phyloP scores from a whole-genome alignment of 805 yeast species.

The Candida adriatica region DNA sequence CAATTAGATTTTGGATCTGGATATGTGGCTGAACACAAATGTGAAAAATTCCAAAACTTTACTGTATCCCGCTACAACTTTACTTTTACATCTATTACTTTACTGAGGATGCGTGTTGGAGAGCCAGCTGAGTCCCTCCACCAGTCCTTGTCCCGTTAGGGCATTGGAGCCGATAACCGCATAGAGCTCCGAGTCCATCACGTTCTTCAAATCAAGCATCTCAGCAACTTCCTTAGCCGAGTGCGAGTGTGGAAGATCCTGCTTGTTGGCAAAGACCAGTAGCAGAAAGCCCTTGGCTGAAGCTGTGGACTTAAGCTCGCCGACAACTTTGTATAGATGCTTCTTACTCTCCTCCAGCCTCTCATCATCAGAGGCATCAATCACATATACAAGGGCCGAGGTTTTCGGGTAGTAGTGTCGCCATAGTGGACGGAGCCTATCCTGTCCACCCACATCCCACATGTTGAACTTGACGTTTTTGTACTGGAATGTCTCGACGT shows the following conservation, averaged over 20 bases:
- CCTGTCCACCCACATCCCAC: conserved; percentile 98
- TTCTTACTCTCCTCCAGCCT: conserved; percentile 72
- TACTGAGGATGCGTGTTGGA: conserved; percentile 47
- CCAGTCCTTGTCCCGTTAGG: conserved; percentile 81
- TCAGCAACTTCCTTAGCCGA: conserved; percentile 82
- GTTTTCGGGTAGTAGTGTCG: conserved; percentile 93
- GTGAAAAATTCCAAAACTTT: too few species aligned
- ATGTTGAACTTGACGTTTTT: conserved; percentile 79
- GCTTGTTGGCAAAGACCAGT: conserved; percentile 87
- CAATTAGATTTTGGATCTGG: too few species aligned
- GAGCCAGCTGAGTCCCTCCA: conserved; percentile 85
- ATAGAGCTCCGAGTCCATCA: conserved; percentile 63
- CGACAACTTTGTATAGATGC: conserved; percentile 70
- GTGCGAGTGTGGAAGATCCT: conserved; percentile 87
- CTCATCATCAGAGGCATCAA: conserved; percentile 70
- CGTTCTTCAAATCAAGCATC: conserved; percentile 51
- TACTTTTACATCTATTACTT: too few species aligned
- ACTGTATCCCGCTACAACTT: too few species aligned
- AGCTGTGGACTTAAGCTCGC: conserved; percentile 54
- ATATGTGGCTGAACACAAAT: too few species aligned
- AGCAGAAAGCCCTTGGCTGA: conserved; percentile 65
- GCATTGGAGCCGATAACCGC: conserved; percentile 90
- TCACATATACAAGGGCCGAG: conserved; percentile 84
- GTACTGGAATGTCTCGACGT: conserved; percentile 80
- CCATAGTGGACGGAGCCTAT: conserved; percentile 87